Base-by-base conservation (phyloP, 257 asterid genomes). In the Henckelia pumila region DNA sequence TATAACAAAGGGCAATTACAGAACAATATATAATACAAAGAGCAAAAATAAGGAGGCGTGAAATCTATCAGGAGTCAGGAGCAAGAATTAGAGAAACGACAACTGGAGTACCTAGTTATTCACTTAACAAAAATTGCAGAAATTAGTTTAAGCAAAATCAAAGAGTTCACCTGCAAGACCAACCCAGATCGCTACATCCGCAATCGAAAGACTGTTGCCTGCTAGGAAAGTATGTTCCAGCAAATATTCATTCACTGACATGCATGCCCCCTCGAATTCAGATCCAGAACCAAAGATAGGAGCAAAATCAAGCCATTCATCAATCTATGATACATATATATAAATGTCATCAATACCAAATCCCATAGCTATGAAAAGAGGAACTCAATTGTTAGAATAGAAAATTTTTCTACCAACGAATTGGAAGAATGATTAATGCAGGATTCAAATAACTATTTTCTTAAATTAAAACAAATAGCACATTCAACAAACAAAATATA, bases 181-280 rank as follows among this genome's bases (percentile, higher is more conserved):
- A 57, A 84, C 81, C 99, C 99, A 93, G 67, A 93, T 75, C 24
- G 95, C 85, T 21, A 88, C 80, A 80, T 93, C 99, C 9, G 99
- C 97, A 61, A 94, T 80, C 6, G 99, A 86, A 64, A 94, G 64
- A 52, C 74, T 67, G 74, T 80, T 68, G 62, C 95, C 96, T 33
- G 83, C 95, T 25, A 93, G 78, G 71, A 90, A 83, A 8, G 97
- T 90, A 35, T 64, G 74, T 24, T 80, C 86, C 77, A 81, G 76
- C 49, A 93, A 84, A 78, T 78, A 83, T 28, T 66, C 81, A 74
- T 93, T 91, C 56, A 84, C 96, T 70, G 61, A 80, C 66, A 74
- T 37, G 78, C 99, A 90, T 1, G 96, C 99, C 66, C 90, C 97
- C 81, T 93, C 96, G 74, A 93, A 93, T 71, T 93, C 95, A 59